These are phyloP conservation scores for Boletus pseudopeckii DNA, from an alignment of 768 basidiomycete species.

Conservation along the genomic window DNA sequence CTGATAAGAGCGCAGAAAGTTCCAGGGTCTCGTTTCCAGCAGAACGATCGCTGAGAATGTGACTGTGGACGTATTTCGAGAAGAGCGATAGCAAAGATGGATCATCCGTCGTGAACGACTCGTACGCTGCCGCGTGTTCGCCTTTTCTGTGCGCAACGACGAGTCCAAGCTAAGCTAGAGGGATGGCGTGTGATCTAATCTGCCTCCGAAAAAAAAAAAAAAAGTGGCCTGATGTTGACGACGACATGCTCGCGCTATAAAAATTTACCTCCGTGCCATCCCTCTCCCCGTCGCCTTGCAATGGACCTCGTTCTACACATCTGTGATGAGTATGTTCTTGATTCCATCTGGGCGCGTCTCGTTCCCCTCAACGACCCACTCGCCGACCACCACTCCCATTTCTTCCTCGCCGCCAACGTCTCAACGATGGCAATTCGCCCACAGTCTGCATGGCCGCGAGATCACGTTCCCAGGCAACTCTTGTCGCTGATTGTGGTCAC, in stretches of 20 bases:
- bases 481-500: conserved; percentile 71
- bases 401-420: conserved; percentile 36
- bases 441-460: conserved; percentile 79
- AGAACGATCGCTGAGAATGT: conserved; percentile 10
- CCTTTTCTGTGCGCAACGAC: neutral
- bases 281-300: neutral
- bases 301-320: conserved; percentile 83
- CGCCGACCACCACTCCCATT: conserved; percentile 27
- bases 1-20: conserved; percentile 20
- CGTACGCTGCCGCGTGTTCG: neutral
- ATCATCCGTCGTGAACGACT: neutral
- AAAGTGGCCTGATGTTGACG: conserved; percentile 33
- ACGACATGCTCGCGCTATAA: conserved; percentile 18
- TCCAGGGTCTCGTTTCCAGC: conserved; percentile 8
- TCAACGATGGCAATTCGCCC: conserved; percentile 36
- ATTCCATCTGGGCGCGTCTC: conserved; percentile 72
- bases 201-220: conserved; percentile 13
- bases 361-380: conserved; percentile 54
- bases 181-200: conserved; percentile 17
- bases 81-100: conserved; percentile 2
- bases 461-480: conserved; percentile 76
- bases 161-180: no score
- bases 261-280: neutral
- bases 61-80: neutral
- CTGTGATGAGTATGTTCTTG: conserved; percentile 70